Conservation (phyloP, 257 asterid species). For the Solanum ossicruentum region DNA sequence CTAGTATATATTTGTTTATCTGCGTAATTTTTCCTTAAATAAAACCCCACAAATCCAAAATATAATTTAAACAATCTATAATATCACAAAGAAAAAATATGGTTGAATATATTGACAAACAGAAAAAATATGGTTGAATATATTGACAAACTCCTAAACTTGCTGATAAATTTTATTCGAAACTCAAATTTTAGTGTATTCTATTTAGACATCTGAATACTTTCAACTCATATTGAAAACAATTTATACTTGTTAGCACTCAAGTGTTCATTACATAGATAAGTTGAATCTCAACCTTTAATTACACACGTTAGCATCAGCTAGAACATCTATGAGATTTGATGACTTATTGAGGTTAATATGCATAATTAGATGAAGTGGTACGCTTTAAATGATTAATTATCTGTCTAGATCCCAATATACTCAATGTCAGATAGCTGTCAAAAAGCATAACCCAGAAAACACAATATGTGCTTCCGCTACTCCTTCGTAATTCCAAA, state of each 20-base stretch:
- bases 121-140: neutral
- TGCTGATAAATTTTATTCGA: neutral
- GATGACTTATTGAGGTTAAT: neutral
- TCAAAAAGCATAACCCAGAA: too few species aligned
- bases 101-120: neutral
- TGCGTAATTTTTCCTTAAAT: neutral
- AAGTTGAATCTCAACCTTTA: neutral
- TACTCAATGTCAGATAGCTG: too few species aligned
- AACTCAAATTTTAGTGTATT: neutral
- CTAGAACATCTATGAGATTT: neutral
- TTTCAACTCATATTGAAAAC: neutral
- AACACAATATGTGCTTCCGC: too few species aligned
- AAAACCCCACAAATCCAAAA: slow-evolving; percentile 3
- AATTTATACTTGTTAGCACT: neutral
- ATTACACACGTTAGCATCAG: neutral
- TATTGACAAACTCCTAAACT: neutral
- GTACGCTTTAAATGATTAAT: neutral
- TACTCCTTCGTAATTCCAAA: too few species aligned
- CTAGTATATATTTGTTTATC: too few species aligned
- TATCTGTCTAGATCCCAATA: too few species aligned
- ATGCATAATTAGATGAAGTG: neutral
- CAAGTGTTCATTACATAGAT: neutral
- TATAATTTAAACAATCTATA: neutral
- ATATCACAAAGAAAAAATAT: neutral
- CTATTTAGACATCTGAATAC: neutral